Base-by-base conservation (phyloP, 441 rosid genomes). In the Erodium texanum region DNA sequence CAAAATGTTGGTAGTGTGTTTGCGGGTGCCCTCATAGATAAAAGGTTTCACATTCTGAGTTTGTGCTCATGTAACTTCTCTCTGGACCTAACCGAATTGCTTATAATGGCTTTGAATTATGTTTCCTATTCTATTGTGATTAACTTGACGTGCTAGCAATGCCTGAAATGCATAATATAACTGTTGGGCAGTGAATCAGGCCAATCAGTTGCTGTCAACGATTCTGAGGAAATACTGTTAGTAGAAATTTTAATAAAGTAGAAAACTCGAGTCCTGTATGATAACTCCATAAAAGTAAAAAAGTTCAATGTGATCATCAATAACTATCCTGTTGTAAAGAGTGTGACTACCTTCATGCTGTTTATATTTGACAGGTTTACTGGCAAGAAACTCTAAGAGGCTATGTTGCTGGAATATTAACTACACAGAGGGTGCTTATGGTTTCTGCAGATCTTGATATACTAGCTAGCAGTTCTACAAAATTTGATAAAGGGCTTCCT, bases 371-470 rank as follows among this genome's bases (percentile, higher is more conserved):
- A 65, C 79, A 90, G 98, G 98, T 92, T 77, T 87, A 87, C 64
- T 95, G 99, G 99, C 99, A 95, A 82, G 93, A 84, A 76, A 95
- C 98, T 74, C 86, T 78, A 7, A 79, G 92, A 69, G 99, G 97
- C 75, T 43, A 79, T 82, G 99, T 95, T 64, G 96, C 99, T 45
- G 99, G 99, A 73, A 78, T 92, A 76, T 76, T 87, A 80, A 95
- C 99, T 68, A 95, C 96, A 67, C 86, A 86, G 19, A 85, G 99
- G 78, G 97, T 95, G 80, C 81, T 95, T 70, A 87, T 95, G 80
- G 87, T 87, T 80, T 92, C 98, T 19, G 95, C 89, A 18, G 97
- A 90, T 81, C 89, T 95, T 74, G 92, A 87, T 66, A 77, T 95
- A 80, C 77, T 95, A 74, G 96, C 93, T 56, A 82, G 93, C 88